Base-by-base conservation (phyloP, 306 rosid genomes). In the Hippophae rhamnoides region DNA sequence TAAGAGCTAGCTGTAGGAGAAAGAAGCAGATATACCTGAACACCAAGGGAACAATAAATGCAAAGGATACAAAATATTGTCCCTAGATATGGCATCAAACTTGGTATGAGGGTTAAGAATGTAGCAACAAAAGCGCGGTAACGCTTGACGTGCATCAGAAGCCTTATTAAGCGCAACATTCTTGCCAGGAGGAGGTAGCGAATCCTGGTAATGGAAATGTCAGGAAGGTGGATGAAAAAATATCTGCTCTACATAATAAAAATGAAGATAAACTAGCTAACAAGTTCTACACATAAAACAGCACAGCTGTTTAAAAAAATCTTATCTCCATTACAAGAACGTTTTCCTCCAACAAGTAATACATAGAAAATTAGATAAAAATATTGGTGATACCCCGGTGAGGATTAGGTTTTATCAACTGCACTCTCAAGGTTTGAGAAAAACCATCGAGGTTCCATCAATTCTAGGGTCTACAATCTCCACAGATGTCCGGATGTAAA, bases 61-160 rank as follows among this genome's bases (percentile, higher is more conserved):
- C 95, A 85, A 6, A 88, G 69, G 66, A 84, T 64, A 71, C 90
- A 88, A 79, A 92, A 88, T 74, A 92, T 77, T 71, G 86, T 88
- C 68, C 99, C 99, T 10, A 92, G 80, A 76, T 88, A 92, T 18
- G 99, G 99, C 99, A 88, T 92, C 81, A 92, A 77, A 76, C 99
- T 92, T 13, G 99, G 99, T 68, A 92, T 82, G 65, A 92, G 99
- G 44, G 93, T 78, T 65, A 92, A 69, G 69, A 92, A 92, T 47
- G 99, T 92, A 38, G 96, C 96, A 55, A 92, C 76, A 77, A 92
- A 92, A 42, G 90, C 95, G 66, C 90, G 86, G 76, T 79, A 92
- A 52, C 77, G 87, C 80, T 72, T 11, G 65, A 92, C 93, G 63
- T 92, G 13, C 93, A 92, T 85, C 73, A 92, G 86, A 65, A 92